Percentiles rank a stretch among this genome's conserved stretches.
phyloP scores from a whole-genome alignment of 192 early-diverging fungal species.

The Funneliformis geosporum region DNA sequence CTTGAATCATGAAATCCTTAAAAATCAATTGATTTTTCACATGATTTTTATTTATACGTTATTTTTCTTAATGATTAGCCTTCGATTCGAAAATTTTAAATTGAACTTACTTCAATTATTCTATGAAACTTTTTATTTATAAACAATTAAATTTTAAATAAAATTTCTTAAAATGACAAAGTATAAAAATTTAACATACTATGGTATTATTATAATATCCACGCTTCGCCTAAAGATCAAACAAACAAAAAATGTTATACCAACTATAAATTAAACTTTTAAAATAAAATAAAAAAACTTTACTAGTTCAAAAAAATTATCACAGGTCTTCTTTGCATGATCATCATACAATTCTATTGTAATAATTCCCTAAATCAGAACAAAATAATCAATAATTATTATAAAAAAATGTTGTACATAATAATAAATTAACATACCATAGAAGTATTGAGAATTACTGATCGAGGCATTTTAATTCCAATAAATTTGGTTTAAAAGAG shows the following conservation, averaged over 20 bases:
- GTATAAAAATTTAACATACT: conserved; percentile 43
- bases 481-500: too few relatives aligned
- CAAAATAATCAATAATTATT: neutral
- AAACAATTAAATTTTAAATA: conserved; percentile 5
- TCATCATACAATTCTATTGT: conserved; percentile 84
- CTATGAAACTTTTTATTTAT: conserved; percentile 1
- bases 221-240: conserved; percentile 58
- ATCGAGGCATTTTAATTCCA: conserved; percentile 10
- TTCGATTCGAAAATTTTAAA: too few relatives aligned
- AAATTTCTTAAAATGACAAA: too few relatives aligned
- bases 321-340: conserved; percentile 78
- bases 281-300: neutral
- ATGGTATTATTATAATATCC: conserved; percentile 82
- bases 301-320: conserved; percentile 83
- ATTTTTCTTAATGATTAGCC: neutral
- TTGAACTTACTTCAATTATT: neutral
- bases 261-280: neutral
- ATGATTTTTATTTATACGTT: neutral
- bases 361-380: conserved; percentile 53
- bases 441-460: conserved; percentile 28
- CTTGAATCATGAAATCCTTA: conserved; percentile 97
- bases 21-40: neutral
- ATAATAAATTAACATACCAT: conserved; percentile 7
- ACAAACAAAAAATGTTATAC: too few relatives aligned
- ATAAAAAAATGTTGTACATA: neutral